A percentile compares a stretch with the other conserved stretches of the same genome.
phyloP scores from a whole-genome alignment of 495 filamentous ascomycete genomes.

The Podospora sp. region DNA sequence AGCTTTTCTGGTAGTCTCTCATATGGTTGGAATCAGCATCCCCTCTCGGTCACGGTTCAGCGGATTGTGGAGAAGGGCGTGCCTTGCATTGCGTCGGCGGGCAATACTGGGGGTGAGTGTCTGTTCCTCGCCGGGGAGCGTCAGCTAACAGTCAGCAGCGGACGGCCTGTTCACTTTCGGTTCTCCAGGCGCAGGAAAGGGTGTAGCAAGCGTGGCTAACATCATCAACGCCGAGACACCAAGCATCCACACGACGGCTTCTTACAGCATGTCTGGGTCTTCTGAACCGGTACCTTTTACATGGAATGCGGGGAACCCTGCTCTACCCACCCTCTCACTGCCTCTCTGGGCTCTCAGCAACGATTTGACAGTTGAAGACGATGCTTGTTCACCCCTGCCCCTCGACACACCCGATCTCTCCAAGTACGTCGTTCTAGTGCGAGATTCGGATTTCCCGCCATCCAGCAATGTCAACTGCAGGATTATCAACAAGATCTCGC shows the following conservation, averaged over 20 bases:
- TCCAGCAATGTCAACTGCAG: conserved; percentile 27
- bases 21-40: conserved; percentile 52
- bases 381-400: conserved; percentile 42
- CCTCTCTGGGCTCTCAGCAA: conserved; percentile 48
- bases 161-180: conserved; percentile 30
- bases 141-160: conserved; percentile 11
- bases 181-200: conserved; percentile 48
- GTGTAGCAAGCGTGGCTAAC: conserved; percentile 49
- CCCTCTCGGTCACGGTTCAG: conserved; percentile 47
- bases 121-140: conserved; percentile 35
- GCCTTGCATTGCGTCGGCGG: conserved; percentile 50
- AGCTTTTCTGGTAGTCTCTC: conserved; percentile 52
- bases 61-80: conserved; percentile 53
- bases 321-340: conserved; percentile 38
- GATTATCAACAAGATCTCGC: conserved; percentile 46
- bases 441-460: conserved; percentile 27
- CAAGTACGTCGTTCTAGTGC: conserved; percentile 49
- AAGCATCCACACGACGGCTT: conserved; percentile 36
- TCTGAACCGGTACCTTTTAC: conserved; percentile 28
- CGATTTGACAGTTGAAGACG: conserved; percentile 42
- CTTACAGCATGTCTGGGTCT: conserved; percentile 31
- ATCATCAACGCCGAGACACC: conserved; percentile 46
- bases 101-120: conserved; percentile 50
- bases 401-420: conserved; percentile 48
- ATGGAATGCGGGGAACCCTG: conserved; percentile 37